Evolutionary conservation across 2,329 filamentous ascomycete species (phyloP).

Genomic region (Neospermospora avenae): DNA sequence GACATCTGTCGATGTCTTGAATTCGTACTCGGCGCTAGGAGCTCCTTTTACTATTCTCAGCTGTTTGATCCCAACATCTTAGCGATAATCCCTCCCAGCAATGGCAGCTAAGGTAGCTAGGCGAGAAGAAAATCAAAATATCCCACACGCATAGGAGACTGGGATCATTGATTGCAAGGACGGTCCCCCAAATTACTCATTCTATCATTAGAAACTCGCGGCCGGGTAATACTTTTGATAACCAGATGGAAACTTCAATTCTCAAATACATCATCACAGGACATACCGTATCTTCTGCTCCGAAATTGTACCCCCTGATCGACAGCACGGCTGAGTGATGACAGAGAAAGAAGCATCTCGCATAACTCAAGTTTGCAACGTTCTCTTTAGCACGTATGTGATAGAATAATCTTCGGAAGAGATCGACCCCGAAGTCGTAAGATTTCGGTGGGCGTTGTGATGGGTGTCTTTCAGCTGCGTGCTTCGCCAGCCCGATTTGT

Average conservation of each 20-base stretch:
- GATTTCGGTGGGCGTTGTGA: not conserved
- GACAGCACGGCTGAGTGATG: not conserved
- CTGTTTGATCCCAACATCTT: not conserved
- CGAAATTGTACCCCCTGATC: not conserved
- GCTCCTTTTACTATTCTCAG: not conserved
- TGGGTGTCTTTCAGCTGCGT: slow-evolving; percentile 2
- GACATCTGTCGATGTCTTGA: slow-evolving; percentile 2
- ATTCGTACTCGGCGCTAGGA: slow-evolving; percentile 3
- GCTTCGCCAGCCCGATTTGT: not conserved
- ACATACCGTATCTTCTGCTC: not conserved
- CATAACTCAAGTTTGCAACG: not conserved
- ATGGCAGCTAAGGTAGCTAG: not conserved
- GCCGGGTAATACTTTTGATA: not conserved
- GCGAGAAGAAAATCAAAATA: not conserved
- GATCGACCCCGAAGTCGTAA: not conserved
- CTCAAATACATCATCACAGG: not conserved
- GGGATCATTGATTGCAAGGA: not conserved
- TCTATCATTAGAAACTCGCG: slow-evolving; percentile 4
- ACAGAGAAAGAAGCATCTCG: not conserved
- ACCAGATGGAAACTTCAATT: not conserved
- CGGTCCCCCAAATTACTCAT: not conserved
- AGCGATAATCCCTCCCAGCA: not conserved
- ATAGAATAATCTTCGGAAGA: not conserved
- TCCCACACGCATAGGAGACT: not conserved
- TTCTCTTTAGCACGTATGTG: not conserved